Evolutionary conservation across 2,329 filamentous ascomycete genomes (phyloP).

Genomic region (Fusarium sarcochroum): DNA sequence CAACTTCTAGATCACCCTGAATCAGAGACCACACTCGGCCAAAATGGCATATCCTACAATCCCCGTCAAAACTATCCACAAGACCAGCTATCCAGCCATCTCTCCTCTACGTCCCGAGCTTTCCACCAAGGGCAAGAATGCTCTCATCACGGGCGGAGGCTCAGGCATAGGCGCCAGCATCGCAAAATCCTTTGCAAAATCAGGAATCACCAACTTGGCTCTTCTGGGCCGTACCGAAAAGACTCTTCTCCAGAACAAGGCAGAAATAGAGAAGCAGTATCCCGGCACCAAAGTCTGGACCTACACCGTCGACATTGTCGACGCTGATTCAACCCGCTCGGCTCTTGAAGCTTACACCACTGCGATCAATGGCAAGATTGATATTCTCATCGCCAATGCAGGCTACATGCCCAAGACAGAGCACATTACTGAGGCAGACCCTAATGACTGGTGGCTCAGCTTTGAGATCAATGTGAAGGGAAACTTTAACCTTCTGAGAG

Average conservation of each 20-base stretch:
- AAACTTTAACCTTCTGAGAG: conserved; percentile 50
- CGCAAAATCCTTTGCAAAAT: conserved; percentile 67
- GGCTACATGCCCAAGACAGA: conserved; percentile 40
- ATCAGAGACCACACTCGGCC: no score
- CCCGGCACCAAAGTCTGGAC: conserved; percentile 65
- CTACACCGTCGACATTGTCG: conserved; percentile 52
- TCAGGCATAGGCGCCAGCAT: conserved; percentile 75
- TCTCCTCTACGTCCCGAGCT: conserved; percentile 53
- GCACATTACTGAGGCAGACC: conserved; percentile 33
- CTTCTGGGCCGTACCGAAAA: conserved; percentile 57
- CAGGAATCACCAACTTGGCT: conserved; percentile 56
- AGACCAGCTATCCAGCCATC: conserved; percentile 51
- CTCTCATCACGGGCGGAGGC: conserved; percentile 75
- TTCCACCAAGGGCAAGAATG: conserved; percentile 60
- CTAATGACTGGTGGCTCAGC: conserved; percentile 45
- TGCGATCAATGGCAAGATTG: conserved; percentile 51
- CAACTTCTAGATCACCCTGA: no score
- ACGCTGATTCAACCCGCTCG: conserved; percentile 30
- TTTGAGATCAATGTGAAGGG: conserved; percentile 51
- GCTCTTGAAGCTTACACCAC: conserved; percentile 37
- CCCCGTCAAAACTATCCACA: conserved; percentile 31
- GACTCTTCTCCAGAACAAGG: conserved; percentile 50
- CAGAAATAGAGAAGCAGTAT: conserved; percentile 60
- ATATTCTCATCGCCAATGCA: conserved; percentile 56
- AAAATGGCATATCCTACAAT: conserved; percentile 23